Conservation (phyloP, 495 filamentous ascomycete species). For the Aspergillus conjunctus region DNA sequence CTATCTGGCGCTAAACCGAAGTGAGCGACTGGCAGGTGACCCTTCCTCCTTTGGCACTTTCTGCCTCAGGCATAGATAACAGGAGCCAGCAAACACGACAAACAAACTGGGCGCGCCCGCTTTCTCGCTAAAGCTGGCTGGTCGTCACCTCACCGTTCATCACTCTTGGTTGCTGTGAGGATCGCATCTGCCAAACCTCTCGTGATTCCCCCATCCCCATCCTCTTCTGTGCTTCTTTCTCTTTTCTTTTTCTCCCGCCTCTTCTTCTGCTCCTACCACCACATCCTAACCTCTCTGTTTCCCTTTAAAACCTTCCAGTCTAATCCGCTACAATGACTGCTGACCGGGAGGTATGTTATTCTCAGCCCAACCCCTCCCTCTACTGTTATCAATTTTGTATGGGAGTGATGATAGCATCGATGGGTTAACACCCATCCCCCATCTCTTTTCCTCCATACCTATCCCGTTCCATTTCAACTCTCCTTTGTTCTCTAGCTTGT, state of each 20-base stretch:
- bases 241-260: slow-evolving; percentile 12
- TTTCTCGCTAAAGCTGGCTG: slow-evolving; percentile 32
- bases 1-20: neutral
- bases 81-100: slow-evolving; percentile 23
- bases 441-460: slow-evolving; percentile 1
- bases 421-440: neutral
- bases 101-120: slow-evolving; percentile 26
- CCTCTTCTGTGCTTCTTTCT: slow-evolving; percentile 18
- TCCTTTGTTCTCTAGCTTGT: slow-evolving; percentile 16
- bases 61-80: slow-evolving; percentile 21
- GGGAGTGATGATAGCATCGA: slow-evolving; percentile 8
- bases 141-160: slow-evolving; percentile 35
- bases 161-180: slow-evolving; percentile 32
- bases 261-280: slow-evolving; percentile 13
- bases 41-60: neutral
- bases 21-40: slow-evolving; percentile 3
- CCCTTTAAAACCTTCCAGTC: slow-evolving; percentile 12
- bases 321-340: slow-evolving; percentile 44
- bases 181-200: slow-evolving; percentile 31
- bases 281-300: slow-evolving; percentile 15
- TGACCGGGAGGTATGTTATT: slow-evolving; percentile 52
- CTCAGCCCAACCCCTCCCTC: slow-evolving; percentile 43
- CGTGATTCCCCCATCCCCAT: slow-evolving; percentile 25
- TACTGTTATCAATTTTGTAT: slow-evolving; percentile 19
- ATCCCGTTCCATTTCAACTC: slow-evolving; percentile 26